Evolutionary conservation across 495 filamentous ascomycete genomes (phyloP).

Genomic region (Lichina pygmaea): DNA sequence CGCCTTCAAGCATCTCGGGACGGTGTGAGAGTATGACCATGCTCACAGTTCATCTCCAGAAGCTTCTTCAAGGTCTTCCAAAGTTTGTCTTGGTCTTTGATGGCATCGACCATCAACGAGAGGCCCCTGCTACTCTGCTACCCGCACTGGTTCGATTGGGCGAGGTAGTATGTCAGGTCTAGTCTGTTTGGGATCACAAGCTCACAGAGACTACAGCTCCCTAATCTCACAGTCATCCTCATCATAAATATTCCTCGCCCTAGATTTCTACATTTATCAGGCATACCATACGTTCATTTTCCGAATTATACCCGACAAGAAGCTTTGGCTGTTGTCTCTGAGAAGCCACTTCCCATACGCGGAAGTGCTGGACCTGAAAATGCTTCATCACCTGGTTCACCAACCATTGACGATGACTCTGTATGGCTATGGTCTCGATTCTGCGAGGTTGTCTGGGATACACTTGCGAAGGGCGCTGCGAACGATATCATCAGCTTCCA

Average conservation of each 20-base stretch:
- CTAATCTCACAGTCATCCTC: constrained; percentile 49
- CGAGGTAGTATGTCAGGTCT: constrained; percentile 31
- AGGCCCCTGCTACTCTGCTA: constrained; percentile 53
- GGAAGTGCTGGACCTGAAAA: constrained; percentile 3
- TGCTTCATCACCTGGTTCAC: constrained; percentile 19
- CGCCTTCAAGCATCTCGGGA: constrained; percentile 18
- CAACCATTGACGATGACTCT: constrained; percentile 12
- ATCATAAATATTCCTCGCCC: constrained; percentile 49
- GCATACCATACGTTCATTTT: constrained; percentile 60
- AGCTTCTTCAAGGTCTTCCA: constrained; percentile 15
- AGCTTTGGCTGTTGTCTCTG: constrained; percentile 40
- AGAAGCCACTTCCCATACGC: constrained; percentile 1
- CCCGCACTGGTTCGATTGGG: constrained; percentile 57
- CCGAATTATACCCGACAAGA: constrained; percentile 62
- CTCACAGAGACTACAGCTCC: constrained; percentile 27
- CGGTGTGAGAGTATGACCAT: constrained; percentile 55
- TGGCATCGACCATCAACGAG: constrained; percentile 69
- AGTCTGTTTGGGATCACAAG: background rate
- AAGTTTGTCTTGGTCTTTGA: constrained; percentile 72
- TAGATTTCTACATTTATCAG: constrained; percentile 39
- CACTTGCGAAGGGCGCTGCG: constrained; percentile 35
- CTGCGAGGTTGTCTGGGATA: constrained; percentile 42
- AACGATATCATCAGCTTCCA: constrained; percentile 35
- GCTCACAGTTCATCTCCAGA: constrained; percentile 40
- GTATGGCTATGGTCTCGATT: constrained; percentile 52